Evolutionary conservation across 805 yeast genomes (phyloP).

Genomic region (Barnettozyma pratensis): DNA sequence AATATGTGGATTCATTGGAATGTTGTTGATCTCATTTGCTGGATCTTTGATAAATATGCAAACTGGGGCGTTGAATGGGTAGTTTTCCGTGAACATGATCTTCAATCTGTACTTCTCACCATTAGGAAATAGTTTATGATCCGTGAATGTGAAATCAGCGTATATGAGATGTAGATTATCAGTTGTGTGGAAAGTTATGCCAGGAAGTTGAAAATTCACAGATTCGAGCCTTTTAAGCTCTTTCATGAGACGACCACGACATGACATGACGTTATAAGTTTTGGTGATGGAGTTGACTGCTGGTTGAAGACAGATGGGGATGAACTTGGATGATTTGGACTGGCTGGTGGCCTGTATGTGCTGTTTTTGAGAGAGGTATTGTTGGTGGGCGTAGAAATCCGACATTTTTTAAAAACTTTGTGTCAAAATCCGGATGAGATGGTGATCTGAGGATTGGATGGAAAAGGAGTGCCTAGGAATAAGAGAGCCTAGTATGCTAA

Average conservation of each 20-base stretch:
- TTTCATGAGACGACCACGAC: conserved; percentile 22
- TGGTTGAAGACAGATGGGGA: neutral
- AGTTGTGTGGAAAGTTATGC: conserved; percentile 27
- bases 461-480: too few species aligned
- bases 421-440: neutral
- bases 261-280: conserved; percentile 12
- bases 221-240: conserved; percentile 18
- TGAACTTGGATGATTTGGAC: neutral
- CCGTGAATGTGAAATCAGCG: conserved; percentile 34
- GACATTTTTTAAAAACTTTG: neutral
- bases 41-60: conserved; percentile 41
- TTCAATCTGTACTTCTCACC: conserved; percentile 37
- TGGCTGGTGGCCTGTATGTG: neutral
- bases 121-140: conserved; percentile 31
- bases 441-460: too few species aligned
- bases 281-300: conserved; percentile 2
- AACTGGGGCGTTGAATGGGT: conserved; percentile 57
- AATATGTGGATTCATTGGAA: conserved; percentile 72
- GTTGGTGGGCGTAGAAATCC: neutral
- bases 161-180: conserved; percentile 30
- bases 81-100: conserved; percentile 37
- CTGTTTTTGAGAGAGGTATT: neutral
- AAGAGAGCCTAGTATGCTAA: too few species aligned
- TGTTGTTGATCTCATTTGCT: conserved; percentile 18
- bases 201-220: conserved; percentile 13